Evolutionary conservation across 192 early-diverging fungal species (phyloP), one percentile per base, ranked within the genome.

Genomic region (Coemansia interrupta): DNA sequence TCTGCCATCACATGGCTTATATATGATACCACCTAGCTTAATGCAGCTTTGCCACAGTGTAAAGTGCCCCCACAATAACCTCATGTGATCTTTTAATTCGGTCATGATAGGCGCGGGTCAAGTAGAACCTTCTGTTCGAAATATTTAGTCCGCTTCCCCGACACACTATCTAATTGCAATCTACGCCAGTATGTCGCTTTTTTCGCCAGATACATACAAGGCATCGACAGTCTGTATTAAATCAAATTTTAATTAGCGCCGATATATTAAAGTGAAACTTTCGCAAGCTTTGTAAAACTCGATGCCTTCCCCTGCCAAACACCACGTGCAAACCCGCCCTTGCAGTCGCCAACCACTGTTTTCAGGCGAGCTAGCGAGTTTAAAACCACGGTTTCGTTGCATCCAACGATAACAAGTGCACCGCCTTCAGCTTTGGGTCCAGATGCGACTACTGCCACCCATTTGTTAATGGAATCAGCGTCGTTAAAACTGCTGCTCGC

Each of bases 301-400:
- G 41, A 19, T 23, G 57, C 64, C 38, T 60, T 66, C 19, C 64
- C 64, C 54, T 59, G 64, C 64, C 64, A 66, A 10, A 59, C 17
- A n/a, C 64, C 64, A n/a, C 53, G 64, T 28, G 30, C 29, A n/a
- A 55, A 13, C 36, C 64, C 64, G 38, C 64, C 64, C 13, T 66
- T 66, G 57, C 52, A 60, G 9, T 53, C 32, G 22, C 64, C 64
- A 7, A 66, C 22, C 39, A 60, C 28, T 15, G 24, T 22, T 7
- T 32, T 30, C 36, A 66, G 50, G 4, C 47, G 64, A 19, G 29
- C 51, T 22, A 66, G 36, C 22, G 58, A 36, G 5, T 47, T 28
- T 17, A 14, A 26, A 14, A 66, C 54, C 8, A n/a, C 52, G 0
- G 18, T 52, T 10, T 47, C 38, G 5, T 44, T 26, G 57, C 44